Percentiles rank a stretch among this genome's conserved stretches.
Conservation (phyloP, 1,139 yeast species). For the Blastobotrys buckinghamii region DNA sequence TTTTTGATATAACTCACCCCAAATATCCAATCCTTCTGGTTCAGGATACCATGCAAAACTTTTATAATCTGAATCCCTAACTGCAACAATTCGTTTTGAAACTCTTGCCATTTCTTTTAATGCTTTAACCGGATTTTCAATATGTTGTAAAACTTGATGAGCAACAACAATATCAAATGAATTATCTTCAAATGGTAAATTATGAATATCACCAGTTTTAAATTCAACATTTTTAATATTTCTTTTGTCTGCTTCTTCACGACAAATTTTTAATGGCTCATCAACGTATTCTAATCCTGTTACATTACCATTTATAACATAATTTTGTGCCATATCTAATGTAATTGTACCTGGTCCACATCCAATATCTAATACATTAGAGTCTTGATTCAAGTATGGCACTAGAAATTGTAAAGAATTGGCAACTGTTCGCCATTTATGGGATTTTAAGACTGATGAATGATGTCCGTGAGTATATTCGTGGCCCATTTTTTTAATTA, state of each 20-base stretch:
- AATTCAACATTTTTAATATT: constrained; percentile 29
- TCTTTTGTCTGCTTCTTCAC: constrained; percentile 16
- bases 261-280: constrained; percentile 33
- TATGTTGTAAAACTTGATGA: constrained; percentile 39
- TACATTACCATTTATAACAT: constrained; percentile 30
- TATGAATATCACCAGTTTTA: constrained; percentile 32
- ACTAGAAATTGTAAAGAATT: constrained; percentile 33
- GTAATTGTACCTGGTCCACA: constrained; percentile 43
- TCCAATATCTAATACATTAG: constrained; percentile 39
- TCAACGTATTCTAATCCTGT: constrained; percentile 37
- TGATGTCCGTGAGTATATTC: constrained; percentile 26
- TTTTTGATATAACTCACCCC: constrained; percentile 17
- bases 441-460: constrained; percentile 29
- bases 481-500: constrained; percentile 3
- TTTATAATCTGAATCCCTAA: constrained; percentile 34
- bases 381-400: constrained; percentile 30
- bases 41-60: constrained; percentile 23
- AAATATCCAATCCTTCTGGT: constrained; percentile 14
- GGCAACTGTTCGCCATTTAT: constrained; percentile 36
- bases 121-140: constrained; percentile 33
- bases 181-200: constrained; percentile 36
- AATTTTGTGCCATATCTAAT: constrained; percentile 34
- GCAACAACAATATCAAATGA: constrained; percentile 39
- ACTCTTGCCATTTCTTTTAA: constrained; percentile 27
- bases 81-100: constrained; percentile 28